phyloP scores from a whole-genome alignment of 2,329 filamentous ascomycete genomes.

The Ascochyta lentis region DNA sequence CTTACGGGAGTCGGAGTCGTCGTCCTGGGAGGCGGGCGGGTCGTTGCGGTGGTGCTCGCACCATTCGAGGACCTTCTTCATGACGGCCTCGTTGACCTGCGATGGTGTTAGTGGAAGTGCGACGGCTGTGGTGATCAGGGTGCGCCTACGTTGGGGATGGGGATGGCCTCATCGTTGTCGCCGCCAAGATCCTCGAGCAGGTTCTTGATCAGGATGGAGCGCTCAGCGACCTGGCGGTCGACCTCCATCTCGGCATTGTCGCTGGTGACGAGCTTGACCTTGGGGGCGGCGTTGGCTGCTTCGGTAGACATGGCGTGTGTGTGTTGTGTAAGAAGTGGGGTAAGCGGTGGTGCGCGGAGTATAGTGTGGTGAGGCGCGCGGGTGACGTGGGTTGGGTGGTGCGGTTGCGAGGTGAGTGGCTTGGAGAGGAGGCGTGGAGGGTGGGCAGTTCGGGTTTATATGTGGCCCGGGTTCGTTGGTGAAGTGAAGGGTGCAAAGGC shows the following conservation, averaged over 20 bases:
- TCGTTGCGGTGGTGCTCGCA: conserved; percentile 94
- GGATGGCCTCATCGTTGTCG: conserved; percentile 71
- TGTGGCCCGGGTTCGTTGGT: conserved; percentile 9
- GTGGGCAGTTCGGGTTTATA: conserved; percentile 20
- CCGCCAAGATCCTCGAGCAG: conserved; percentile 91
- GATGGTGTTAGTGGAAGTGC: conserved; percentile 33
- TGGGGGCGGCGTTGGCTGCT: conserved; percentile 19
- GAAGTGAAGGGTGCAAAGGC: conserved; percentile 13
- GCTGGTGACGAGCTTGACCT: conserved; percentile 54
- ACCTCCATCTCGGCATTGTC: conserved; percentile 55
- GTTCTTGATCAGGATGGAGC: conserved; percentile 96
- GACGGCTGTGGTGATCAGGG: not conserved
- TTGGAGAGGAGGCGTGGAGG: conserved; percentile 11
- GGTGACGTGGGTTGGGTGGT: not conserved
- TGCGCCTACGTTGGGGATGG: conserved; percentile 73
- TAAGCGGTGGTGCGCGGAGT: conserved; percentile 22
- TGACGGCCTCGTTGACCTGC: conserved; percentile 85
- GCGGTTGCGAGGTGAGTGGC: conserved; percentile 2
- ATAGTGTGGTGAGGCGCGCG: not conserved
- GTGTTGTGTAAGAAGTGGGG: conserved; percentile 25
- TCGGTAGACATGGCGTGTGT: conserved; percentile 31
- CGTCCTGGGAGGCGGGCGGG: conserved; percentile 79
- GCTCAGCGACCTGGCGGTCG: conserved; percentile 82
- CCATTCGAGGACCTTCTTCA: conserved; percentile 98
- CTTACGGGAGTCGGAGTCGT: conserved; percentile 92